Evolutionary conservation across 306 rosid genomes (phyloP).

Genomic region (Medicago ruthenica): DNA sequence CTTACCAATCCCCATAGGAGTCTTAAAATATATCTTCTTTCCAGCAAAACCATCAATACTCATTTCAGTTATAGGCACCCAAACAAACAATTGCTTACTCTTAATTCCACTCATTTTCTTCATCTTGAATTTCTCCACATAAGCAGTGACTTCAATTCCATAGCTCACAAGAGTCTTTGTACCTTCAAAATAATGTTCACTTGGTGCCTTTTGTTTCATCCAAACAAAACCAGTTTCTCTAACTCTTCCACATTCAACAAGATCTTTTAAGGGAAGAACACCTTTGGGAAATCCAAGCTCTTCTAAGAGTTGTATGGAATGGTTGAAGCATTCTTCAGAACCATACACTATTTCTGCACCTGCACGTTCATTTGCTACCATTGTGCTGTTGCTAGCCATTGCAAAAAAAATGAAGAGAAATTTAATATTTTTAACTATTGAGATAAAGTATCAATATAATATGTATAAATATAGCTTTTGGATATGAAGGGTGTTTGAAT

Average conservation of each 20-base stretch:
- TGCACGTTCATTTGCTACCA: slow-evolving; percentile 49
- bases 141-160: slow-evolving; percentile 68
- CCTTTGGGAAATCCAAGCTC: slow-evolving; percentile 81
- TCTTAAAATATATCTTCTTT: slow-evolving; percentile 61
- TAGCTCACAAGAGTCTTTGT: slow-evolving; percentile 64
- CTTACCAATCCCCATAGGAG: slow-evolving; percentile 74
- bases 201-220: slow-evolving; percentile 76
- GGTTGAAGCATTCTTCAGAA: slow-evolving; percentile 55
- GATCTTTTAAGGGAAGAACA: slow-evolving; percentile 67
- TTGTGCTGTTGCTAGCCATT: slow-evolving; percentile 35
- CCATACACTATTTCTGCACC: slow-evolving; percentile 78
- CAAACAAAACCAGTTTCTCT: slow-evolving; percentile 82
- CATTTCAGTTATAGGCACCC: slow-evolving; percentile 83
- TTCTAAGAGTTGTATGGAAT: slow-evolving; percentile 56
- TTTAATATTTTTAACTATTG: neutral
- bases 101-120: slow-evolving; percentile 82
- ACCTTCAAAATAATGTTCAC: slow-evolving; percentile 63
- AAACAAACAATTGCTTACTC: slow-evolving; percentile 72
- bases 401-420: neutral
- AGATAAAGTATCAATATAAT: neutral
- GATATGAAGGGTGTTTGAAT: slow-evolving; percentile 14
- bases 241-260: slow-evolving; percentile 76
- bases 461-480: slow-evolving; percentile 8
- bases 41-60: slow-evolving; percentile 51
- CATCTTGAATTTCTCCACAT: slow-evolving; percentile 76